Conservation (phyloP, 2,329 filamentous ascomycete genomes). For the Chaetoscypha palmicola region DNA sequence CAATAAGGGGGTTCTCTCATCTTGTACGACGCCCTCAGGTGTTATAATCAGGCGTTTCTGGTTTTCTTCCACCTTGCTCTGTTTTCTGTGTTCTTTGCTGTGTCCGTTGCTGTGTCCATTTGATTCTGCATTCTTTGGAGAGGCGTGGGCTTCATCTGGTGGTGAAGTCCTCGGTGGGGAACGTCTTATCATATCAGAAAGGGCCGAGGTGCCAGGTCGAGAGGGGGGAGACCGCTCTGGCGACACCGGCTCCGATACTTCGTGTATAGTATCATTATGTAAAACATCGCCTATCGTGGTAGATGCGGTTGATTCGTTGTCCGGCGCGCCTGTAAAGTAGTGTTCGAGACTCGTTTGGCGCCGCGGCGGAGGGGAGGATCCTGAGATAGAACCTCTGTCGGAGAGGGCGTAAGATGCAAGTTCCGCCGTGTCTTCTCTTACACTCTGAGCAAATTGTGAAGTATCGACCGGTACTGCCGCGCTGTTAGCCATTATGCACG, state of each 20-base stretch:
- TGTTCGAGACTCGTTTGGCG: slow-evolving; percentile 25
- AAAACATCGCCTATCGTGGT: slow-evolving; percentile 19
- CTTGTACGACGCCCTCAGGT: slow-evolving; percentile 18
- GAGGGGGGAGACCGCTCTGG: slow-evolving; percentile 34
- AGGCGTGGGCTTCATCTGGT: slow-evolving; percentile 7
- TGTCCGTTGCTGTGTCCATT: neutral
- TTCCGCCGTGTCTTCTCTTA: slow-evolving; percentile 82
- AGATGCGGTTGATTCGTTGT: slow-evolving; percentile 19
- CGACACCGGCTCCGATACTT: slow-evolving; percentile 53
- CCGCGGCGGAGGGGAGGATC: slow-evolving; percentile 25
- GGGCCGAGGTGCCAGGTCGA: slow-evolving; percentile 36
- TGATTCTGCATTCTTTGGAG: slow-evolving; percentile 8
- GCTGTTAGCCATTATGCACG: slow-evolving; percentile 9
- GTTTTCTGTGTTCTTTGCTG: neutral
- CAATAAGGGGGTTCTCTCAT: slow-evolving; percentile 29
- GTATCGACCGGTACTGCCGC: slow-evolving; percentile 52
- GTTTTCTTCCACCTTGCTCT: slow-evolving; percentile 1
- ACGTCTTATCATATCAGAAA: slow-evolving; percentile 43
- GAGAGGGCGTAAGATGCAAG: slow-evolving; percentile 76
- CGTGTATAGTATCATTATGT: slow-evolving; percentile 47
- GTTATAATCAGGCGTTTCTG: slow-evolving; percentile 22
- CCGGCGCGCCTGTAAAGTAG: slow-evolving; percentile 21
- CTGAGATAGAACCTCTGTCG: slow-evolving; percentile 39
- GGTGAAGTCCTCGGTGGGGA: slow-evolving; percentile 29
- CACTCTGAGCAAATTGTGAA: slow-evolving; percentile 66